Base-by-base conservation (phyloP, 169 alveolate species). In the Cystoisospora suis region DNA sequence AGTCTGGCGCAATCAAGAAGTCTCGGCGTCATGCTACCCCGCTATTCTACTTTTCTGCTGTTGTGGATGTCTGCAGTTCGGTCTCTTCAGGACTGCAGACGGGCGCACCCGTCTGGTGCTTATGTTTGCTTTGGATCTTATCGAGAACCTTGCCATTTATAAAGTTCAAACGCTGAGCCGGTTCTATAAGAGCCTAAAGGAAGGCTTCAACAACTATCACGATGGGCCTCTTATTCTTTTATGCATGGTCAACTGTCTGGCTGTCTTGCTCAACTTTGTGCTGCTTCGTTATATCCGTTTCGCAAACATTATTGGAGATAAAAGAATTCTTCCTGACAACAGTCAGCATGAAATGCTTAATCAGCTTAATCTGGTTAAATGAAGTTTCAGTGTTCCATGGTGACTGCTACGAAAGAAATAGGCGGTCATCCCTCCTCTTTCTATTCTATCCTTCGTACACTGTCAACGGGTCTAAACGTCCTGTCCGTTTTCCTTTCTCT, bases 101-200 rank as follows among this genome's bases (percentile, higher is more conserved):
- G 92, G 92, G 23, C 92, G 92, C 44, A n/a, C 77, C 65, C 80
- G 92, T 42, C 87, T 88, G 56, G n/a, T 88, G 44, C 32, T 88
- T 44, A 88, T 88, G 77, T 88, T 88, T 38, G 34, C 81, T 49
- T 72, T 88, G 70, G 92, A 88, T 70, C n/a, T 88, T 29, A 70
- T 56, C 40, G 92, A 88, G 61, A 87, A 75, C n/a, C 20, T 47
- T 0, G 49, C 88, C 7, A 58, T 88, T 23, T 88, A 81, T 77
- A 20, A 75, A 38, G 81, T 83, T 44, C 92, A 88, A 42, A 69
- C 88, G 15, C 70, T 49, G 69, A 72, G 87, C 72, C 92, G 92
- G 81, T 88, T 88, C 87, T 88, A 88, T 69, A 29, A 44, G 27
- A 56, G 92, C 81, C 72, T 88, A 40, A 72, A 75, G 58, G 65